Conservation (phyloP, 164 flowering plant genomes). For the Aristolochia californica region DNA sequence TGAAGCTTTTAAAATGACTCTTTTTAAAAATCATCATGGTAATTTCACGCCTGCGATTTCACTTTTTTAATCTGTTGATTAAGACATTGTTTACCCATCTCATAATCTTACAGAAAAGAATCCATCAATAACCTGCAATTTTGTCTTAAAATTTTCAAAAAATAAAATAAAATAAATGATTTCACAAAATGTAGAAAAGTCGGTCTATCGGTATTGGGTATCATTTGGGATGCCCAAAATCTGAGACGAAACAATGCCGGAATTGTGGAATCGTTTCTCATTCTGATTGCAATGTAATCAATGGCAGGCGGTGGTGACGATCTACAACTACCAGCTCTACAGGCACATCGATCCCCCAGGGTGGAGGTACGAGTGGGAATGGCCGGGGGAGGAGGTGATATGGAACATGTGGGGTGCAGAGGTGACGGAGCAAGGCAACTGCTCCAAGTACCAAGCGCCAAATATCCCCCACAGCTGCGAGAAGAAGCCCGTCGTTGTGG, state of each 20-base stretch:
- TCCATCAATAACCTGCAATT: too few relatives aligned
- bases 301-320: constrained; percentile 40
- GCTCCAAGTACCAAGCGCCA: constrained; percentile 20
- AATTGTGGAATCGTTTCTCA: too few relatives aligned
- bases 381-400: constrained; percentile 51
- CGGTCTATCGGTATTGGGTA: too few relatives aligned
- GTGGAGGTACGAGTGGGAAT: constrained; percentile 54
- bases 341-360: constrained; percentile 61
- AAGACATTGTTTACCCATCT: too few relatives aligned
- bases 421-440: constrained; percentile 55
- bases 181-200: too few relatives aligned
- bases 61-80: too few relatives aligned
- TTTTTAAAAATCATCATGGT: neutral
- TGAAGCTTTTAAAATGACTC: neutral
- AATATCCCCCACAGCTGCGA: constrained; percentile 48
- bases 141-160: too few relatives aligned
- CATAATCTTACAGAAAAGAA: neutral
- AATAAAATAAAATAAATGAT: too few relatives aligned
- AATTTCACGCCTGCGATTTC: too few relatives aligned
- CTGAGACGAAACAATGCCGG: too few relatives aligned
- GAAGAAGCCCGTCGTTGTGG: constrained; percentile 42
- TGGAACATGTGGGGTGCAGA: constrained; percentile 61
- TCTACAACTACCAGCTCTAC: constrained; percentile 48
- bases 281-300: too few relatives aligned
- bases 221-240: too few relatives aligned